Percentiles rank a stretch among this genome's conserved stretches.
phyloP scores from a whole-genome alignment of 495 filamentous ascomycete genomes.

The Xylaria sp. region DNA sequence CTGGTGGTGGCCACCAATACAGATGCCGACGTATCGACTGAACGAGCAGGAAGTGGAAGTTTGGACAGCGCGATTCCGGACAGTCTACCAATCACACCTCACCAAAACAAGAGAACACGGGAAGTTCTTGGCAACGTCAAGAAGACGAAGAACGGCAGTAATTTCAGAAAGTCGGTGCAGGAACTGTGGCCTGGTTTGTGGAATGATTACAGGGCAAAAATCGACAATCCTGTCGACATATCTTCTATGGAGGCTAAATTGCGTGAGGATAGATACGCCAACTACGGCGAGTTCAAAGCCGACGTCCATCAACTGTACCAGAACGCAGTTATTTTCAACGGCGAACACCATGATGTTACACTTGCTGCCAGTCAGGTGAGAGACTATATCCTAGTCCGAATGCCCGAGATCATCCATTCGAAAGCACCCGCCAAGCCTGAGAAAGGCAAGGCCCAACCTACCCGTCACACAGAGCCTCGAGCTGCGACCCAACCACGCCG shows the following conservation, averaged over 20 bases:
- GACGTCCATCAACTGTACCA: conserved; percentile 78
- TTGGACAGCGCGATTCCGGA: conserved; percentile 38
- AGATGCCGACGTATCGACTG: background rate
- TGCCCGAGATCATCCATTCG: conserved; percentile 54
- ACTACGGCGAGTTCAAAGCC: conserved; percentile 72
- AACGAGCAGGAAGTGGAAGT: conserved; percentile 29
- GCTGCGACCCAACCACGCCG: conserved; percentile 56
- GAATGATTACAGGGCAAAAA: conserved; percentile 71
- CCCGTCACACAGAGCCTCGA: conserved; percentile 53
- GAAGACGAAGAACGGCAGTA: conserved; percentile 75
- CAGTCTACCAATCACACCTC: conserved; percentile 50
- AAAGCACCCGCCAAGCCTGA: conserved; percentile 60
- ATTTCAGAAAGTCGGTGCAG: conserved; percentile 77
- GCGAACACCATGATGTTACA: conserved; percentile 73
- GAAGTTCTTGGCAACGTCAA: conserved; percentile 72
- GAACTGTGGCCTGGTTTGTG: conserved; percentile 56
- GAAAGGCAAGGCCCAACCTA: conserved; percentile 61
- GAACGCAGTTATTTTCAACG: conserved; percentile 85
- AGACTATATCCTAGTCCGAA: conserved; percentile 65
- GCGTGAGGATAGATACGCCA: conserved; percentile 64
- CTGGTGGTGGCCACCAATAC: conserved; percentile 34
- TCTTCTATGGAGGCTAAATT: conserved; percentile 80
- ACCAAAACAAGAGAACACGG: conserved; percentile 54
- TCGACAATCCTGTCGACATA: conserved; percentile 84
- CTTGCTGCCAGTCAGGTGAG: conserved; percentile 65